These are phyloP conservation scores for Zoysia matrella DNA, from an alignment of 202 grass and related monocot species.

Conservation along the genomic window DNA sequence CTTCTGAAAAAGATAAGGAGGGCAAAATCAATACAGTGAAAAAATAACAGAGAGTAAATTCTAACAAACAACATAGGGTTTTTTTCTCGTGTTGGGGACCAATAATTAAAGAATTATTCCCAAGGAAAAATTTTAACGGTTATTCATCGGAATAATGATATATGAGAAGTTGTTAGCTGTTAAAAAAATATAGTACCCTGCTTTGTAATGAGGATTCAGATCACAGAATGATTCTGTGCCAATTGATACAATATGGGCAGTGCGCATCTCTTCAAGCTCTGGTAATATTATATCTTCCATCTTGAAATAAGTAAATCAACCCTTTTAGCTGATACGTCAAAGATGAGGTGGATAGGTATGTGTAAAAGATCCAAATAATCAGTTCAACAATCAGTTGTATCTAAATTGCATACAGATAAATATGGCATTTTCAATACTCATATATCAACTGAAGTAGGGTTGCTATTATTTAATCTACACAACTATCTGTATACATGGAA, in stretches of 20 bases:
- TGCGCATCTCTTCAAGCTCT: constrained; percentile 95
- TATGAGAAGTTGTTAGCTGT: constrained; percentile 23
- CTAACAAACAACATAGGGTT: background rate
- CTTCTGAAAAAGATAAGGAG: constrained; percentile 51
- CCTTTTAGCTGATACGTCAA: constrained; percentile 29
- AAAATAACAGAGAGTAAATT: background rate
- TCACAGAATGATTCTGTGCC: constrained; percentile 80
- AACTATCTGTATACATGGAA: constrained; percentile 18
- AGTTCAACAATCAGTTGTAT: constrained; percentile 17
- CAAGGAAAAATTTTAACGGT: background rate
- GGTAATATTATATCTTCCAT: constrained; percentile 92
- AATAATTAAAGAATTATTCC: constrained; percentile 26
- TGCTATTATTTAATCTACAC: background rate
- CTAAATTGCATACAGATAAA: background rate
- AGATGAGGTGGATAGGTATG: constrained; percentile 33
- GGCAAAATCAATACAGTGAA: constrained; percentile 22
- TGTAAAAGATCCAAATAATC: constrained; percentile 24
- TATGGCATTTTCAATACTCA: constrained; percentile 5
- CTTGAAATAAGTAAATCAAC: constrained; percentile 63
- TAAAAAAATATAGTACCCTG: constrained; percentile 55
- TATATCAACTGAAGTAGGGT: background rate
- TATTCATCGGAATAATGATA: constrained; percentile 18
- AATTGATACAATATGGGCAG: constrained; percentile 93
- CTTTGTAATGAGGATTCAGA: constrained; percentile 75
- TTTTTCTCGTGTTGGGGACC: background rate